Evolutionary conservation across 352 stramenopile species (phyloP), one percentile per base, ranked within the genome.

Genomic region (Phytopythium delawarense): DNA sequence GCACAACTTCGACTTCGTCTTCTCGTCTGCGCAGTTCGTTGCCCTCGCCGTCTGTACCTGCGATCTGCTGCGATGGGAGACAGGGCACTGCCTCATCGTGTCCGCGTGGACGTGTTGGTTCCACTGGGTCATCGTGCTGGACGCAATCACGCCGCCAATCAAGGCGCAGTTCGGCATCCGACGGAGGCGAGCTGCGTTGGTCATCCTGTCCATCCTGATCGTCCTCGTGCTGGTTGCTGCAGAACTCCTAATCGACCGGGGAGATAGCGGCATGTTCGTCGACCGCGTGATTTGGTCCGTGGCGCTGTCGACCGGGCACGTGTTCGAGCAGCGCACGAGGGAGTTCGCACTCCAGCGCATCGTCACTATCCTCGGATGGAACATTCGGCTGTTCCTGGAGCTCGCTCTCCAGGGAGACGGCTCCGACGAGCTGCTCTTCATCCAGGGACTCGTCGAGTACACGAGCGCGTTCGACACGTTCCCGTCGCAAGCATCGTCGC

Each of bases 81-180:
- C 34, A 11, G 56, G 69, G 13, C 70, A 37, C 9, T 58, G 58
- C 25, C 42, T 87, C 37, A 70, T 70, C 20, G 37, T 87, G 21
- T 9, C 75, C 16, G 61, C 74, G 7, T 87, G 77, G 73, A 65
- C 61, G 64, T 35, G 81, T 23, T 85, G 79, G 75, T 79, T 84
- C 39, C 75, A 82, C 42, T 87, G 63, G 50, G 2, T 81, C 11
- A 62, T 88, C 7, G 61, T 70, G 8, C 55, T 86, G 13, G 79
- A 87, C 46, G 75, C 77, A 21, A 40, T 87, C 32, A 84, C 71
- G 6, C 77, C 75, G 2, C 57, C 62, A 25, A 30, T 75, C 23
- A 63, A 59, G 12, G 11, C 23, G 0, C 57, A 59, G 8, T n/a
- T 71, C 0, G 30, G 61, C 13, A 59, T 67, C 44, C 57, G 60